Percentiles rank a stretch among this genome's conserved stretches.
These are phyloP conservation scores for Exophiala mesophila DNA, from an alignment of 2,329 filamentous ascomycete genomes.

Conservation along the genomic window DNA sequence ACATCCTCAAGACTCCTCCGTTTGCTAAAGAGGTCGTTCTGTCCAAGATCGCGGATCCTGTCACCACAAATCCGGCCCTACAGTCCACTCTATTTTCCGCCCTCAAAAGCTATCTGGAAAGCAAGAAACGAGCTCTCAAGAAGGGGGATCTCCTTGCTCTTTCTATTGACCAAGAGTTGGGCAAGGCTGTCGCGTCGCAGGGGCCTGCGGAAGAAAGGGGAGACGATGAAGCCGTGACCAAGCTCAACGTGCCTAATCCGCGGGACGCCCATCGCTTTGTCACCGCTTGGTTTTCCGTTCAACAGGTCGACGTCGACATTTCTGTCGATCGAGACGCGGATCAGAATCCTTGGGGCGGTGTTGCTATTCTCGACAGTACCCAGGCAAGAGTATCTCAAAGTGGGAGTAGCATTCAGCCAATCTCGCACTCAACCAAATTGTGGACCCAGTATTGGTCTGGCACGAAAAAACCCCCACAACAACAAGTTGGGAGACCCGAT, in stretches of 20 bases:
- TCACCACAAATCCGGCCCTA: slow-evolving; percentile 77
- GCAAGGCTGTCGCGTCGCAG: slow-evolving; percentile 72
- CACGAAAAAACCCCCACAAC: slow-evolving; percentile 59
- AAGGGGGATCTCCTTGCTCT: slow-evolving; percentile 85
- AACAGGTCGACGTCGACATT: slow-evolving; percentile 19
- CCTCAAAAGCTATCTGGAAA: slow-evolving; percentile 82
- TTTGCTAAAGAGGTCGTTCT: slow-evolving; percentile 75
- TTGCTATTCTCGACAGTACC: slow-evolving; percentile 78
- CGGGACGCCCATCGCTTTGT: slow-evolving; percentile 15
- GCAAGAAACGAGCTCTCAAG: slow-evolving; percentile 74
- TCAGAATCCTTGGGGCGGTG: slow-evolving; percentile 72
- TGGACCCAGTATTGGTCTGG: slow-evolving; percentile 90
- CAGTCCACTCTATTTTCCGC: slow-evolving; percentile 83
- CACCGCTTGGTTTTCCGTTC: slow-evolving; percentile 80
- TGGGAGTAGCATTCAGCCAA: slow-evolving; percentile 74
- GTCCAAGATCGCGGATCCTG: slow-evolving; percentile 80
- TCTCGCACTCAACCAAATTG: slow-evolving; percentile 70
- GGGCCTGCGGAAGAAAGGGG: slow-evolving; percentile 53
- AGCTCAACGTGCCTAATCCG: slow-evolving; percentile 31
- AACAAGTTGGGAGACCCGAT: slow-evolving; percentile 30
- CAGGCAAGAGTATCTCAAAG: slow-evolving; percentile 88
- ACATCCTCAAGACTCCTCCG: slow-evolving; percentile 47
- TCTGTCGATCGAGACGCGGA: slow-evolving; percentile 49
- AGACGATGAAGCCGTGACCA: slow-evolving; percentile 63
- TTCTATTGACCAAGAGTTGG: slow-evolving; percentile 79